phyloP scores from a whole-genome alignment of 306 rosid genomes.

The Phaseolus lunatus region DNA sequence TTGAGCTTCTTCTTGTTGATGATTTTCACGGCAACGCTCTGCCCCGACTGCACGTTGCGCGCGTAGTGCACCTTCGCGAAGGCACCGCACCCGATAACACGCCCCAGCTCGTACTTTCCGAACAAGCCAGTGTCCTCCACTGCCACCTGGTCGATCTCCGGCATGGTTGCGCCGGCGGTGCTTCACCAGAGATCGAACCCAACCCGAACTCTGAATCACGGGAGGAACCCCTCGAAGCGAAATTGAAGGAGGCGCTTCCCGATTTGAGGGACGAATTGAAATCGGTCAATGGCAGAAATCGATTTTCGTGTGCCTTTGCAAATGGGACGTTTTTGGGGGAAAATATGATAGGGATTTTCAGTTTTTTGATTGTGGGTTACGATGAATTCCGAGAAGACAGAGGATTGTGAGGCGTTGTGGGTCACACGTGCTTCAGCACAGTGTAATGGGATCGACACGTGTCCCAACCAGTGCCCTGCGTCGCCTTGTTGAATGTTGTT shows the following conservation, averaged over 20 bases:
- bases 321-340: neutral
- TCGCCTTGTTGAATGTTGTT: no score
- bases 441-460: neutral
- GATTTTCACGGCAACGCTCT: constrained; percentile 57
- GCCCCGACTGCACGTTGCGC: constrained; percentile 50
- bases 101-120: constrained; percentile 58
- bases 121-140: constrained; percentile 47
- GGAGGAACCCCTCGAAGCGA: neutral
- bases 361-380: neutral
- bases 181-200: constrained; percentile 55
- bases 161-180: constrained; percentile 37
- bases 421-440: constrained; percentile 31
- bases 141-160: constrained; percentile 52
- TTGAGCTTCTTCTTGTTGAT: constrained; percentile 56
- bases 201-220: neutral
- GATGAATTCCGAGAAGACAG: constrained; percentile 25
- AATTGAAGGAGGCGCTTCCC: neutral
- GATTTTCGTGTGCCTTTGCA: neutral
- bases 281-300: constrained; percentile 16
- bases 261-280: constrained; percentile 16
- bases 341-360: neutral
- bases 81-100: constrained; percentile 58
- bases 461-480: neutral
- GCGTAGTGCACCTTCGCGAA: constrained; percentile 60
- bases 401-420: constrained; percentile 25